Percentiles rank a stretch among this genome's conserved stretches.
These are phyloP conservation scores for Rutstroemia sydowiana DNA, from an alignment of 2,329 filamentous ascomycete genomes.

Conservation along the genomic window DNA sequence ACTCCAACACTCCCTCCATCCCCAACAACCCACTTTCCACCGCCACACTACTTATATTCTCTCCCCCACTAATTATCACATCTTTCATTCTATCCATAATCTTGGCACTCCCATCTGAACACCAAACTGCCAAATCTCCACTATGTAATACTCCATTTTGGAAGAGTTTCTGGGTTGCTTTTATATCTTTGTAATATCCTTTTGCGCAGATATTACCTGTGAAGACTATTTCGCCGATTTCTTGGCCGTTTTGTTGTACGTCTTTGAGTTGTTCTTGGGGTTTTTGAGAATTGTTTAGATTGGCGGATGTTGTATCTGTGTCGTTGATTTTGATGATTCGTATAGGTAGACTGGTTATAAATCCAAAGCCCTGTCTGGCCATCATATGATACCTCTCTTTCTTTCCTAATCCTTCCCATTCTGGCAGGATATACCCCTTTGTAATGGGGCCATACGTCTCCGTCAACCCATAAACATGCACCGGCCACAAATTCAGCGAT, in stretches of 20 bases:
- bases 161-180: constrained; percentile 81
- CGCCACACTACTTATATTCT: constrained; percentile 93
- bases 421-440: constrained; percentile 80
- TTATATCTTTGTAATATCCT: constrained; percentile 85
- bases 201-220: constrained; percentile 85
- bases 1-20: constrained; percentile 85
- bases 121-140: constrained; percentile 89
- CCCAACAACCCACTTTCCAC: constrained; percentile 83
- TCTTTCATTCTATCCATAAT: constrained; percentile 94
- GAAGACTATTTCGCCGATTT: constrained; percentile 82
- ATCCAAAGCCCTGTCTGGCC: constrained; percentile 91
- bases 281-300: too few species aligned
- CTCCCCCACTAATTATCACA: constrained; percentile 94
- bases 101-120: constrained; percentile 82
- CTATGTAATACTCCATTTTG: constrained; percentile 80
- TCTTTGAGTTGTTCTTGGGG: constrained; percentile 59
- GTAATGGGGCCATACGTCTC: constrained; percentile 96
- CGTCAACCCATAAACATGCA: constrained; percentile 85
- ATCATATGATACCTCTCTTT: constrained; percentile 81
- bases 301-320: too few species aligned
- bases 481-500: constrained; percentile 72
- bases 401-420: constrained; percentile 67
- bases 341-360: constrained; percentile 72
- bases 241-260: constrained; percentile 61
- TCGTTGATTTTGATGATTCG: constrained; percentile 77